Base-by-base conservation (phyloP, 768 basidiomycete species). In the Paxillus rubicundulus region DNA sequence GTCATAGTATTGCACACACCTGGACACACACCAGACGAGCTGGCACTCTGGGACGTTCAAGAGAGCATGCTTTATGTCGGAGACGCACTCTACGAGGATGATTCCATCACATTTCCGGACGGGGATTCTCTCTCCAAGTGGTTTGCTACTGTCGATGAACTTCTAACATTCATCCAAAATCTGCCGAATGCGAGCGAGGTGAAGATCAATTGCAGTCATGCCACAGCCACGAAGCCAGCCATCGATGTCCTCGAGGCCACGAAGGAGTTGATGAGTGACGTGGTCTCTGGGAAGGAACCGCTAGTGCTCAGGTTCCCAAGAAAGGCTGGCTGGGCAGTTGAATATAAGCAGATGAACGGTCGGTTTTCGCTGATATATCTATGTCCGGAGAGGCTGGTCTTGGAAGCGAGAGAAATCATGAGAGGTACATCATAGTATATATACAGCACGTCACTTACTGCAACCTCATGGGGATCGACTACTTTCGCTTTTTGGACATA, bases 1-100 rank as follows among this genome's bases (percentile, higher is more conserved):
- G 55, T 83, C 21, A 70, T 54, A 2, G 67, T 81, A 50, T 67
- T 82, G 49, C 82, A 83, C 54, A 81, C 80, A 0, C 80, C 81
- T 0, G 81, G 82, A 24, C 82, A 84, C 52, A 82, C 77, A 0
- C 82, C 81, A 2, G 82, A 83, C 65, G 76, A 81, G 57, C 63
- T 82, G n/a, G 80, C 79, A 1, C 55, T 82, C 4, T 83, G 79
- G 67, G 78, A 82, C 49, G 66, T 62, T 12, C 61, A 54, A 6
- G 81, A 82, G 47, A 66, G 63, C 54, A 78, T 81, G 79, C 66
- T 82, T 1, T 83, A 81, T 45, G 78, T 80, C 10, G 82, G 82
- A 3, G 82, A 83, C 54, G 75, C 78, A 41, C 65, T 81, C 39
- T 82, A 84, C 55, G 81, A 84, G 57, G 63, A 74, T 49, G 80